phyloP scores from a whole-genome alignment of 2,329 filamentous ascomycete genomes.

The Colletotrichum noveboracense region DNA sequence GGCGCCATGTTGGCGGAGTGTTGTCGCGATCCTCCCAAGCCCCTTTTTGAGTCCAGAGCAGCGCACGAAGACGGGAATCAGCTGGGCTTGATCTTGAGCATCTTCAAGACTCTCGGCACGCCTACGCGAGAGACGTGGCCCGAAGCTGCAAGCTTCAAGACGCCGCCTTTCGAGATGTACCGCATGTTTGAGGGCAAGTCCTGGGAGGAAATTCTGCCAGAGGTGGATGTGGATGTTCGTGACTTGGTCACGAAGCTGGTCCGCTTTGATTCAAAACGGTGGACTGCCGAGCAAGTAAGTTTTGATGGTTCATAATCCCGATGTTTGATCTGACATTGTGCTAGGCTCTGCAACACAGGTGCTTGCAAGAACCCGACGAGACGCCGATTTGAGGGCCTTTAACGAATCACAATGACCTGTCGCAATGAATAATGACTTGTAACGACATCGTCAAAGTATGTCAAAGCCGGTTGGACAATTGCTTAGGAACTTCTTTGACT shows the following conservation, averaged over 20 bases:
- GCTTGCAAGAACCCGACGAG: not conserved
- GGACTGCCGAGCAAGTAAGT: constrained; percentile 62
- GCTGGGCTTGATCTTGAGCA: constrained; percentile 86
- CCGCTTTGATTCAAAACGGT: constrained; percentile 72
- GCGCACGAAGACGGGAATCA: constrained; percentile 85
- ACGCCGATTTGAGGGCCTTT: not conserved
- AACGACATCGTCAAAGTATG: not conserved
- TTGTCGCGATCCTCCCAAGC: constrained; percentile 56
- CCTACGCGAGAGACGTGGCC: constrained; percentile 85
- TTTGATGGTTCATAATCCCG: not conserved
- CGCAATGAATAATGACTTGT: not conserved
- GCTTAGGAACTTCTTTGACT: not conserved
- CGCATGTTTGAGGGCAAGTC: constrained; percentile 68
- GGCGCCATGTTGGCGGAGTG: constrained; percentile 86
- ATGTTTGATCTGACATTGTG: not conserved
- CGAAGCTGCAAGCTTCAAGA: constrained; percentile 69
- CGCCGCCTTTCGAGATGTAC: constrained; percentile 92
- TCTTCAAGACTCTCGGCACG: constrained; percentile 91
- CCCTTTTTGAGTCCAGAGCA: constrained; percentile 81
- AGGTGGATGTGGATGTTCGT: constrained; percentile 60
- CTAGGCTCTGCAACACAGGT: constrained; percentile 16
- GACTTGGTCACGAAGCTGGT: constrained; percentile 74
- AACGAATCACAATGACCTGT: not conserved
- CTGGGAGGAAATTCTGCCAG: constrained; percentile 75
- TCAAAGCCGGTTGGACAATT: not conserved